These are phyloP conservation scores for Rhynchospora tenuis DNA, from an alignment of 176 grass and related monocot species.

Conservation along the genomic window DNA sequence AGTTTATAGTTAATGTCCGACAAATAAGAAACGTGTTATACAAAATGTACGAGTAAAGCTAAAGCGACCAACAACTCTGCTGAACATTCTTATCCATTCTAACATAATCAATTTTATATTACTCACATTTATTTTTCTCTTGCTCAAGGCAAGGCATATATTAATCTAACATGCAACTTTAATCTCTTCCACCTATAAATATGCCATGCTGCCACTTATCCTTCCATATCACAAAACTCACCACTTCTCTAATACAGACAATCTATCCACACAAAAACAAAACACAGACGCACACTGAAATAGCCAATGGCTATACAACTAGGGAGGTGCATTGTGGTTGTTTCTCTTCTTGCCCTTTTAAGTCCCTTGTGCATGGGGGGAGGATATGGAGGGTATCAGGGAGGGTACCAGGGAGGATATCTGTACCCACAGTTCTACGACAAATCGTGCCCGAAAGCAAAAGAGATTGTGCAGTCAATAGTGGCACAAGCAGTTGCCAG, in stretches of 20 bases:
- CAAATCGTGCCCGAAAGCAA: slow-evolving; percentile 55
- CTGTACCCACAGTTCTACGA: slow-evolving; percentile 76
- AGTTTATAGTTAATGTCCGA: neutral
- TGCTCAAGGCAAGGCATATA: slow-evolving; percentile 10
- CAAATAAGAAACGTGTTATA: neutral
- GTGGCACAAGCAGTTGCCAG: slow-evolving; percentile 67
- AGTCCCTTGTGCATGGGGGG: slow-evolving; percentile 31
- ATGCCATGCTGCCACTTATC: neutral
- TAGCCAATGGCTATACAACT: slow-evolving; percentile 40
- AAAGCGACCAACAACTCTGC: slow-evolving; percentile 24
- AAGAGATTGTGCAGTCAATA: slow-evolving; percentile 64
- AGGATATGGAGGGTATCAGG: neutral
- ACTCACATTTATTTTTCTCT: slow-evolving; percentile 2
- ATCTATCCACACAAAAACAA: neutral
- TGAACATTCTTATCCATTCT: slow-evolving; percentile 1
- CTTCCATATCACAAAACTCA: neutral
- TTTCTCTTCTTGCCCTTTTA: slow-evolving; percentile 39
- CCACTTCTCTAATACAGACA: neutral
- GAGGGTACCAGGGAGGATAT: slow-evolving; percentile 16
- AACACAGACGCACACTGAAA: slow-evolving; percentile 5
- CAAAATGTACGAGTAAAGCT: slow-evolving; percentile 20
- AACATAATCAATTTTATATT: slow-evolving; percentile 4
- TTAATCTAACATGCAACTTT: slow-evolving; percentile 1
- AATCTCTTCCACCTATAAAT: slow-evolving; percentile 17
- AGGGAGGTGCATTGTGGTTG: slow-evolving; percentile 30